Base-by-base conservation (phyloP, 805 yeast species). In the Kodamaea leandrae region DNA sequence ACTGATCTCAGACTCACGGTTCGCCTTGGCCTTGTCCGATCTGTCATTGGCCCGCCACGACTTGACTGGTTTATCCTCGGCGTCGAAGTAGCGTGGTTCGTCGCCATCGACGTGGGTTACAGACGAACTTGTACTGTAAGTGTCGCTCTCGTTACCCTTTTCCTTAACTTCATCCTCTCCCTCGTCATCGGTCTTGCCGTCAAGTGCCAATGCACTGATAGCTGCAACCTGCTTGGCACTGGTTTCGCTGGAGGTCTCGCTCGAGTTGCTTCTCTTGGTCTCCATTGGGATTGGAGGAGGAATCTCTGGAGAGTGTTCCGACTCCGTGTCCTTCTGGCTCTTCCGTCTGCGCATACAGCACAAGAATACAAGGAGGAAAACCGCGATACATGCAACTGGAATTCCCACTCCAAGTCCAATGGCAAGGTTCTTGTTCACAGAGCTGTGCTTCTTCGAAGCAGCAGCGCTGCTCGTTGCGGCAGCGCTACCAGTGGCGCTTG, bases 321-420 rank as follows among this genome's bases (percentile, higher is more conserved):
- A 27, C 18, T 27, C 32, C 4, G 16, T 52, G 5, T 50, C 47
- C 52, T 32, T 54, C 52, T 6, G 50, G 29, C 52, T 52, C 36
- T 46, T 64, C 54, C 49, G 63, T 55, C 58, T 70, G 47, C 51
- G 67, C 52, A 45, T 80, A 53, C 86, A 77, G 48, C 66, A 64
- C 50, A 75, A 68, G 46, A 83, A 64, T 4, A 87, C 37, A 2
- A 82, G 23, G 0, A 67, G 69, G 0, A 78, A 72, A 2, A 79
- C 49, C 6, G 80, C 51, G 0, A 85, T 51, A 2, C 74, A 73
- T 0, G 74, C 56, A 0, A 75, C 56, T 1, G 96, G 96, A 35
- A 93, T 73, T 2, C 83, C 86, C n/a, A 86, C 90, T 41, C 96
- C 97, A 45, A 90, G 74, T 1, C 90, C 96, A 55, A 91, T 85